Evolutionary conservation across 768 basidiomycete species (phyloP).

Genomic region (Mycena leptocephala): DNA sequence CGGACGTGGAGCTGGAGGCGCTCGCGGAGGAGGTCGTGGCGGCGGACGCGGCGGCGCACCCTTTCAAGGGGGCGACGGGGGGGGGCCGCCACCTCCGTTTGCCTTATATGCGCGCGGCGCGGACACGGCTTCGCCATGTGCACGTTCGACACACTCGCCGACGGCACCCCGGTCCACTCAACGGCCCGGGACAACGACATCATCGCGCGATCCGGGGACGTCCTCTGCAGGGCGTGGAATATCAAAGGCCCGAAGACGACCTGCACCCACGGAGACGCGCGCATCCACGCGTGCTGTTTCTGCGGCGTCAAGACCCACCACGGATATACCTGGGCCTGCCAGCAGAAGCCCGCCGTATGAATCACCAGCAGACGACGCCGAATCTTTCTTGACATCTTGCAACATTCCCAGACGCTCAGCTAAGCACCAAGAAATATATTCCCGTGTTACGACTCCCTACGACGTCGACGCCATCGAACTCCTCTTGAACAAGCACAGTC

Average conservation of each 20-base stretch:
- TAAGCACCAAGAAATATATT: not conserved
- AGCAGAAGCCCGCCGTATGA: not conserved
- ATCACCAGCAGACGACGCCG: not conserved
- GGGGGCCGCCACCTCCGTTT: not conserved
- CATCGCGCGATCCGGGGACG: not conserved
- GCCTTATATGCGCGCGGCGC: not conserved
- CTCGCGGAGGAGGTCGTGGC: not conserved
- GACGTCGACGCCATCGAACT: not conserved
- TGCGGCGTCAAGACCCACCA: not conserved
- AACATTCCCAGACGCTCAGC: not conserved
- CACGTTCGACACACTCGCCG: too few species aligned
- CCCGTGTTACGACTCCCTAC: constrained; percentile 2
- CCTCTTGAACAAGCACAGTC: not conserved
- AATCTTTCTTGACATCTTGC: not conserved
- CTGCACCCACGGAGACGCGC: not conserved
- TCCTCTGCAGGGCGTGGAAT: not conserved
- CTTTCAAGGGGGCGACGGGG: not conserved
- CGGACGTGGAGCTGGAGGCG: not conserved
- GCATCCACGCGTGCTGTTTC: not conserved
- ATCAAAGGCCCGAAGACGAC: not conserved
- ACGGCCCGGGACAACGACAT: not conserved
- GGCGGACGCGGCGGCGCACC: too few species aligned
- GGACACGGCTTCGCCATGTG: not conserved
- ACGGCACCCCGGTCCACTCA: not conserved
- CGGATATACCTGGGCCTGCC: not conserved